A percentile compares a stretch with the other conserved stretches of the same genome.
Evolutionary conservation across 208 protist species (phyloP).

Genomic region (Entamoeba moshkovskii): DNA sequence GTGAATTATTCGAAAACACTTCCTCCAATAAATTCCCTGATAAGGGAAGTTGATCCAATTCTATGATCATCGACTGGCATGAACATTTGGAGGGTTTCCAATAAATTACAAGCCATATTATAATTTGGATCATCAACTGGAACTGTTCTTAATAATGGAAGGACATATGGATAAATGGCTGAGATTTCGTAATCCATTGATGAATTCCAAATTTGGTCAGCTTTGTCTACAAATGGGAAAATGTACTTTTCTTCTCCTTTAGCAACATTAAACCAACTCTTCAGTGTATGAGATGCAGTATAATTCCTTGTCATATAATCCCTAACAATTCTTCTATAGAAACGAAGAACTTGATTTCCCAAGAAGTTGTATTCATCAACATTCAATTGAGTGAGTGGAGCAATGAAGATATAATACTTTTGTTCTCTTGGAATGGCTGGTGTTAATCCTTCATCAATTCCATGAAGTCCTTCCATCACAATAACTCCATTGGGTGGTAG

Average conservation of each 20-base stretch:
- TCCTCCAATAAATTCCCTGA: not conserved
- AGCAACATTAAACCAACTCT: slow-evolving; percentile 28
- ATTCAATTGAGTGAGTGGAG: slow-evolving; percentile 43
- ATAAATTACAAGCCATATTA: not conserved
- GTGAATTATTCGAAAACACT: not conserved
- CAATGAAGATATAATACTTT: slow-evolving; percentile 45
- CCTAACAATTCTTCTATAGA: slow-evolving; percentile 41
- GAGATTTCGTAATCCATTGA: not conserved
- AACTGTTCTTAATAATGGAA: not conserved
- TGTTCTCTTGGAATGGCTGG: slow-evolving; percentile 20
- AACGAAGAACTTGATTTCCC: slow-evolving; percentile 16
- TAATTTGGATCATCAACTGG: not conserved
- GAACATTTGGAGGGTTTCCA: not conserved
- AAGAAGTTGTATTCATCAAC: slow-evolving; percentile 40
- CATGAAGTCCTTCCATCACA: slow-evolving; percentile 47
- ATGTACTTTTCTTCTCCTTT: slow-evolving; percentile 38
- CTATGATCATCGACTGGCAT: not conserved
- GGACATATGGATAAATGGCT: not conserved
- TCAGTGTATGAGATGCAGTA: slow-evolving; percentile 23
- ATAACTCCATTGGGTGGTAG: slow-evolving; percentile 28
- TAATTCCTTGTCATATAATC: slow-evolving; percentile 30
- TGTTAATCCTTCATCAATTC: slow-evolving; percentile 38
- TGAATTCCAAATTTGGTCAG: not conserved
- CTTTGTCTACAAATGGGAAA: slow-evolving; percentile 20
- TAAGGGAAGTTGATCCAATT: not conserved